Conservation (phyloP, 2,329 filamentous ascomycete genomes). For the Epichloe sp. region DNA sequence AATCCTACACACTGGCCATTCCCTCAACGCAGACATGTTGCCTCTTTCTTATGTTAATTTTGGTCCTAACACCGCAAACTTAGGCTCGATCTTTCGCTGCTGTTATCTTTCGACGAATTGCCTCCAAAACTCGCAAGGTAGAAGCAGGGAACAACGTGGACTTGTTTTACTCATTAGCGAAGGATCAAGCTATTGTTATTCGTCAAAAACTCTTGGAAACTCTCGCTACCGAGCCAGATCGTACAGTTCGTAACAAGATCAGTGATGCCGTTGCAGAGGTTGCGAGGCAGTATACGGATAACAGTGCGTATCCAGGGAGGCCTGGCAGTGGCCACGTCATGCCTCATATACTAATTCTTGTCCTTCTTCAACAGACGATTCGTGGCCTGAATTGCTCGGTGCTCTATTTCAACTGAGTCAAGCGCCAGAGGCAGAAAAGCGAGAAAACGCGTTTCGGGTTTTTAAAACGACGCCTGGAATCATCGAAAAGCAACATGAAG, state of each 20-base stretch:
- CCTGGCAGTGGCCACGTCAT: too few species aligned
- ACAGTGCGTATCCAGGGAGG: constrained; percentile 43
- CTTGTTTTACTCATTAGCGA: constrained; percentile 68
- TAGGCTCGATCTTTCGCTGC: constrained; percentile 78
- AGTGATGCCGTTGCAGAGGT: constrained; percentile 96
- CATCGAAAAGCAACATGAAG: constrained; percentile 91
- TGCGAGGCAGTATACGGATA: constrained; percentile 87
- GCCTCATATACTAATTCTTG: background rate
- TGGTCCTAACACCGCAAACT: constrained; percentile 22
- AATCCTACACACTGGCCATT: background rate
- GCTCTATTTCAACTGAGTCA: constrained; percentile 85
- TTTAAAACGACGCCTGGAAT: constrained; percentile 91
- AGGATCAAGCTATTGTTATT: constrained; percentile 64
- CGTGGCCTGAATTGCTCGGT: constrained; percentile 81
- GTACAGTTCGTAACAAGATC: constrained; percentile 80
- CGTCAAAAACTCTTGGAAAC: constrained; percentile 72
- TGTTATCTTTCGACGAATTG: constrained; percentile 87
- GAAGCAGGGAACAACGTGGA: constrained; percentile 60
- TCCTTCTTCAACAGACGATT: constrained; percentile 45
- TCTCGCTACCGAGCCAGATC: constrained; percentile 58
- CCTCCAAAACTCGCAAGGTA: constrained; percentile 75
- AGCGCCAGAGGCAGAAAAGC: constrained; percentile 66
- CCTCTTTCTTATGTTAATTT: background rate
- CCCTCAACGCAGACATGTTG: background rate
- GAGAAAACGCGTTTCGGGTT: constrained; percentile 88